Base-by-base conservation (phyloP, 805 yeast species). In the Wickerhamomyces sydowiorum region DNA sequence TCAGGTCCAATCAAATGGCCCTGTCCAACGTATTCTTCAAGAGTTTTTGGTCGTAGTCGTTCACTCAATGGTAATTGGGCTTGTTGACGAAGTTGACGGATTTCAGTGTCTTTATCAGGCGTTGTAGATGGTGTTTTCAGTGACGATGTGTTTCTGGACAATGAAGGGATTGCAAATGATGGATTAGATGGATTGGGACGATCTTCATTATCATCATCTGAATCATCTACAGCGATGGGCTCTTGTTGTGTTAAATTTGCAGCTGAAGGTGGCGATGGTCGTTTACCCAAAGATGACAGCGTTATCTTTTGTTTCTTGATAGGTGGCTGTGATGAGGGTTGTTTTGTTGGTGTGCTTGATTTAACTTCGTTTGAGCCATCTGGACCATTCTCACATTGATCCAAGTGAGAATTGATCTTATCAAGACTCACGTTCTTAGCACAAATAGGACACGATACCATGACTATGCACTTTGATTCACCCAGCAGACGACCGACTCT, bases 11-110 rank as follows among this genome's bases (percentile, higher is more conserved):
- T 67, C 3, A 93, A 62, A 62, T 90, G 95, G 13, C 69, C 66
- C 62, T 93, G 99, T 0, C 99, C 99, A 20, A 91, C 73, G 55
- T 81, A 89, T 3, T 83, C 86, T 3, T 71, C 70, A 22, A 93
- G 62, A 0, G 68, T 62, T 10, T 62, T 64, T 0, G 99, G 99
- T n/a, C 98, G 69, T n/a, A 88, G 69, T 39, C 79, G 70, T 56
- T 88, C 96, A 2, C 95, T 83, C 18, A 90, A 63, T 1, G 96
- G 74, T 31, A 60, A 28, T 25, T 44, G 39, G 1, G 42, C 5
- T 29, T 49, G 49, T 22, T 42, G 14, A 10, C 38, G 40, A 37
- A 58, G 25, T 42, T 52, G 23, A 30, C 41, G 38, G 15, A 49
- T 45, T 34, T 52, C 57, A 15, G 42, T 51, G 21, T 36, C 44